phyloP scores from a whole-genome alignment of 2,329 filamentous ascomycete species.

The Dothideomycetes sp. region DNA sequence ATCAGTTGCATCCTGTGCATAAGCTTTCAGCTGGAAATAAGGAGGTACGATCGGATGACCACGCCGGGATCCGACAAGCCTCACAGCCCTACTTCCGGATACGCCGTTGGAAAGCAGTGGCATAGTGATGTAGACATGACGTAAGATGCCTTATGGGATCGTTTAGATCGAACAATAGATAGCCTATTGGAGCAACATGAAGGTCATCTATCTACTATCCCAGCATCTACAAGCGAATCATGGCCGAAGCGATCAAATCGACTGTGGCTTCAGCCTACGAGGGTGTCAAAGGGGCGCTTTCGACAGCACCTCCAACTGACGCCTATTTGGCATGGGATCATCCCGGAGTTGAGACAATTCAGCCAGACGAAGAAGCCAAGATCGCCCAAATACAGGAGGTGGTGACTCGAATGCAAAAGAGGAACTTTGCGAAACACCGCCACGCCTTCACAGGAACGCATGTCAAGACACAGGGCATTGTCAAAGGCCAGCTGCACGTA shows the following conservation, averaged over 20 bases:
- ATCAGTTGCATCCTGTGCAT: no score
- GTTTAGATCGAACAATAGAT: no score
- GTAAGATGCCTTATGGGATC: no score
- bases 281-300: constrained; percentile 11
- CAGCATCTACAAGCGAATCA: no score
- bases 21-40: no score
- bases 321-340: constrained; percentile 12
- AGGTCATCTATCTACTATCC: no score
- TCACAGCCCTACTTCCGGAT: no score
- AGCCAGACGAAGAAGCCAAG: constrained; percentile 11
- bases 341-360: constrained; percentile 4
- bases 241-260: constrained; percentile 7
- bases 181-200: no score
- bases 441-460: constrained; percentile 13
- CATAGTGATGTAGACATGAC: no score
- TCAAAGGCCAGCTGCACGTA: constrained; percentile 15
- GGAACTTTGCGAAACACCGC: constrained; percentile 13
- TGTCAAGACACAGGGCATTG: constrained; percentile 14
- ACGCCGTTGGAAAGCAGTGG: no score
- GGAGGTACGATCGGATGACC: no score
- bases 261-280: constrained; percentile 5
- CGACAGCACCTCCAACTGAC: constrained; percentile 15
- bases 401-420: constrained; percentile 12
- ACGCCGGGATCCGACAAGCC: no score
- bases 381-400: constrained; percentile 9